phyloP scores from a whole-genome alignment of 106 monocot species.

The Dendrobium nobile region DNA sequence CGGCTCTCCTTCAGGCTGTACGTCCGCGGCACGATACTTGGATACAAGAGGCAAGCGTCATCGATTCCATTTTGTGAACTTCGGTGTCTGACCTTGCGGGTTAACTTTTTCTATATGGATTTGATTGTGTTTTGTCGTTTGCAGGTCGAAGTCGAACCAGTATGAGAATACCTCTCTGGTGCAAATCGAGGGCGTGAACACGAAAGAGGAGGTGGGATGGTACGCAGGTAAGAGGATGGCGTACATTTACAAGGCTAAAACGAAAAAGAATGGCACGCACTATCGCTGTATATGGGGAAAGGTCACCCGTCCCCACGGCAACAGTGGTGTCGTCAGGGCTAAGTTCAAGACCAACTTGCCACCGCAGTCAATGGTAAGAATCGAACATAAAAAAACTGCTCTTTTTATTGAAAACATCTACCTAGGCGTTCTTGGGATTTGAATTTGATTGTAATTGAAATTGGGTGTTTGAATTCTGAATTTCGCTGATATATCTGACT shows the following conservation, averaged over 20 bases:
- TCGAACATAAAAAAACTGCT: not conserved
- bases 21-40: slow-evolving; percentile 72
- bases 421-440: not conserved
- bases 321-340: slow-evolving; percentile 70
- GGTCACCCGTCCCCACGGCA: slow-evolving; percentile 71
- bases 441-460: not conserved
- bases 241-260: slow-evolving; percentile 85
- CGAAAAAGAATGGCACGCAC: slow-evolving; percentile 56
- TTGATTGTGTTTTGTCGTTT: not conserved
- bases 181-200: slow-evolving; percentile 80
- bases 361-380: slow-evolving; percentile 71
- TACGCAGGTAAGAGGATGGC: slow-evolving; percentile 63
- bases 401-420: not conserved
- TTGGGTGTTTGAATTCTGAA: not conserved
- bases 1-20: slow-evolving; percentile 31
- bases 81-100: not conserved
- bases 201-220: slow-evolving; percentile 68
- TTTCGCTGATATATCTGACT: not conserved
- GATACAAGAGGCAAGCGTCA: slow-evolving; percentile 61
- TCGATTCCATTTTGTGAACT: not conserved
- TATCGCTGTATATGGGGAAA: slow-evolving; percentile 80
- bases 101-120: not conserved
- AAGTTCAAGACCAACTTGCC: slow-evolving; percentile 89
- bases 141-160: slow-evolving; percentile 70
- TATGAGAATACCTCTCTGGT: slow-evolving; percentile 73